Evolutionary conservation across 148 eudicot genomes (phyloP).

Genomic region (Vaccinium macrocarpon): DNA sequence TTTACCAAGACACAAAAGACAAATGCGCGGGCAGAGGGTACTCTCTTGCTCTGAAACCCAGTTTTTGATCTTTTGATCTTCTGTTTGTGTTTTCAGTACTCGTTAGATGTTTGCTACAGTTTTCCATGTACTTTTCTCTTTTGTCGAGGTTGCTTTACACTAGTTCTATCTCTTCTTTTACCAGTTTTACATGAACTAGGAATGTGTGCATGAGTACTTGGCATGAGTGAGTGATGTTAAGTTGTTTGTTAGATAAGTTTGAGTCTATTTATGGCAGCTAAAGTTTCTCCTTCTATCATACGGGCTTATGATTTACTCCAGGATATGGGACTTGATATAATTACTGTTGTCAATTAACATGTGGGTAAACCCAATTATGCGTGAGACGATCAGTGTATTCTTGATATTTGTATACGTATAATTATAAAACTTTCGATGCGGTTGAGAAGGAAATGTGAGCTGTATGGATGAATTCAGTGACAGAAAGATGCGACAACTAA

Average conservation of each 20-base stretch:
- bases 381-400: not conserved
- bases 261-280: not conserved
- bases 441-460: not conserved
- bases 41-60: not conserved
- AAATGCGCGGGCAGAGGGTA: conserved; percentile 42
- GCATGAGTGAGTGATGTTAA: not conserved
- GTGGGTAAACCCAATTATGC: not conserved
- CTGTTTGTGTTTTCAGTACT: not conserved
- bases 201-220: not conserved
- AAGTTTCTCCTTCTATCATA: not conserved
- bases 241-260: not conserved
- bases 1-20: conserved; percentile 40
- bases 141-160: not conserved
- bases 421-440: not conserved
- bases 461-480: not conserved
- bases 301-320: not conserved
- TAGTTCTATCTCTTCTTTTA: not conserved
- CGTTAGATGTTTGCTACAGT: not conserved
- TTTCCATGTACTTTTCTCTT: not conserved
- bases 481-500: not conserved
- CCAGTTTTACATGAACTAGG: not conserved
- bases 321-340: not conserved
- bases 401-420: not conserved
- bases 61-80: not conserved
- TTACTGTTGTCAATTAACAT: not conserved